Evolutionary conservation across 306 rosid species (phyloP), one percentile per base, ranked within the genome.

Genomic region (Quercus robur): DNA sequence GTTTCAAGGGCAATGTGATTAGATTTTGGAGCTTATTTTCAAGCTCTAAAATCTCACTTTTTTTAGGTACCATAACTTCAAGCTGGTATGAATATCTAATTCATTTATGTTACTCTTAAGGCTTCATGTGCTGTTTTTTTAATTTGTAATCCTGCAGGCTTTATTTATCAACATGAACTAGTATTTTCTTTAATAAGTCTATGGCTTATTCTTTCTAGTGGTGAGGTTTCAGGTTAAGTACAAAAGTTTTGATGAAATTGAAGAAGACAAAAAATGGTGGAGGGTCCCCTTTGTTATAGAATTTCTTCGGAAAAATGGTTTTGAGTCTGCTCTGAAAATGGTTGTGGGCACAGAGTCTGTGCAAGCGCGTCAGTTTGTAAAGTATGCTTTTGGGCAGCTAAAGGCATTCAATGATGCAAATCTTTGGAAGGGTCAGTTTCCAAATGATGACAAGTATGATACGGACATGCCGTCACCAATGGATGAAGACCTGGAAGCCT

Each of bases 331-430:
- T 75, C 66, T 94, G 74, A 80, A 79, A 85, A 87, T 54, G 86
- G 76, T 87, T 78, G 84, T 71, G 73, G 99, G 97, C 71, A 90
- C 97, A 38, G 94, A 94, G 71, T 83, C 97, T 52, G 97, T 94
- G 59, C 95, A 90, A 76, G 95, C 91, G 19, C 88, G 94, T 55
- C 95, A 93, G 83, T 94, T 94, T 88, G 99, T 90, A 82, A 90
- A 90, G 75, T 94, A 90, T 86, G 97, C 97, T 75, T 94, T 94
- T 85, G 97, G 97, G 75, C 94, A 91, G 86, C 71, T 94, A 59
- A 91, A 90, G 88, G 86, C 97, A 56, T 91, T 91, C 85, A 91
- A 90, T 84, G 85, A 88, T 71, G 84, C 86, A 58, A 51, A 90
- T 68, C 86, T 83, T 78, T 82, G 20, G 78, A 89, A 83, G 82